Conservation (phyloP, 2,329 filamentous ascomycete genomes). For the Monilinia fructigena region DNA sequence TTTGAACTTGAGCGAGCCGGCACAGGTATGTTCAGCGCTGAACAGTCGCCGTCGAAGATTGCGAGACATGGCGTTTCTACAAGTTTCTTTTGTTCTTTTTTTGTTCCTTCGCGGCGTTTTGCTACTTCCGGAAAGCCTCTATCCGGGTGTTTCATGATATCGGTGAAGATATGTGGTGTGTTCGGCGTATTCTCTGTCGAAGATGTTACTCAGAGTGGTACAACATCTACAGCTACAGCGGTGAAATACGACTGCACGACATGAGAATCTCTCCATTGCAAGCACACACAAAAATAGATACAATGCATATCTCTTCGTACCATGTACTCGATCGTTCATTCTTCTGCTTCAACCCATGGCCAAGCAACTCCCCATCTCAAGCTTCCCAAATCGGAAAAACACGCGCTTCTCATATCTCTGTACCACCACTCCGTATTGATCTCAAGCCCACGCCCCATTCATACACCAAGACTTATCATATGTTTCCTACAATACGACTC, state of each 20-base stretch:
- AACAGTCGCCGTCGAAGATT: neutral
- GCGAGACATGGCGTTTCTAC: neutral
- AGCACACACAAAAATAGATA: neutral
- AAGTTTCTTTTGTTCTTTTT: neutral
- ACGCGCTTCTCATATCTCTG: neutral
- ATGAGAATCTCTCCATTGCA: neutral
- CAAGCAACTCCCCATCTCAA: neutral
- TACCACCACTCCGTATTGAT: neutral
- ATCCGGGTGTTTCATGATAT: neutral
- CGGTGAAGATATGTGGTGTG: neutral
- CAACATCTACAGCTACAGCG: neutral
- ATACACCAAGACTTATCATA: conserved; percentile 1
- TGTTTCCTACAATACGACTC: neutral
- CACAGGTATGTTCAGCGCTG: neutral
- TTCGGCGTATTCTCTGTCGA: neutral
- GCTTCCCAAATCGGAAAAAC: neutral
- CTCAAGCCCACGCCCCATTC: neutral
- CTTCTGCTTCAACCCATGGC: neutral
- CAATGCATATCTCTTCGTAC: neutral
- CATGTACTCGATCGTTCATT: neutral
- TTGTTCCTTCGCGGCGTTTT: neutral
- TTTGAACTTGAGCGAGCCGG: neutral
- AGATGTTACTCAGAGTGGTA: neutral
- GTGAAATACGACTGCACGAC: neutral
- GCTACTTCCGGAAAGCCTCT: neutral